Evolutionary conservation across 2,329 filamentous ascomycete genomes (phyloP), one percentile per base, ranked within the genome.

Genomic region (Exophiala sp.): DNA sequence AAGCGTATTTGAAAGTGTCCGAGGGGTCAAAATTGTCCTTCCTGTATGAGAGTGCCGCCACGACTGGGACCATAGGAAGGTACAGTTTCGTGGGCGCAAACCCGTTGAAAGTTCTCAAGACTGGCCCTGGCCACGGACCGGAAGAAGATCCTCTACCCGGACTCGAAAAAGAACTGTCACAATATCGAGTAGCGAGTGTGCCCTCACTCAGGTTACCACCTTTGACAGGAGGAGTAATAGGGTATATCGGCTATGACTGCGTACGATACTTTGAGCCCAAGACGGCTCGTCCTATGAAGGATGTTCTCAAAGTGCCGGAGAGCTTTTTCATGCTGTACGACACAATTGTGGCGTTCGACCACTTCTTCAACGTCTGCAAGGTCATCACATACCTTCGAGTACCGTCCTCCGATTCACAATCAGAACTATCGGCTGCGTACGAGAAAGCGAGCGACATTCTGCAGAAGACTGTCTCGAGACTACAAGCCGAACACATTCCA

Each of bases 211-310:
- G 82, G 65, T 79, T 99, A 35, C 94, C 94, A 47, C 88, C 89
- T 21, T 77, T 99, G 74, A 89, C 89, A 0, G 94, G 91, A 38
- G 94, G 94, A 46, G 94, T 91, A 10, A 90, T 99, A 65, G 94
- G 94, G 55, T 99, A 97, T 70, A 90, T 97, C 5, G 91, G 91
- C 49, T 99, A 99, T 68, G 94, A 99, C 70, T 99, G 94, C 71
- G 89, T 99, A 65, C 86, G 87, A 67, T 97, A 97, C 74, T 99
- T 99, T 64, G 94, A 99, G 78, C 94, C 94, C 58, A 95, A 91
- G 79, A 97, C 94, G n/a, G 86, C 85, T 21, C 83, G 91, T 46
- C 84, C 89, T 2, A 84, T 96, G 78, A 87, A 94, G 72, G 94
- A 99, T 72, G 81, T 95, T 29, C 80, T 97, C 18, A 76, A 87